Base-by-base conservation (phyloP, 306 rosid genomes). In the Psophocarpus tetragonolobus region DNA sequence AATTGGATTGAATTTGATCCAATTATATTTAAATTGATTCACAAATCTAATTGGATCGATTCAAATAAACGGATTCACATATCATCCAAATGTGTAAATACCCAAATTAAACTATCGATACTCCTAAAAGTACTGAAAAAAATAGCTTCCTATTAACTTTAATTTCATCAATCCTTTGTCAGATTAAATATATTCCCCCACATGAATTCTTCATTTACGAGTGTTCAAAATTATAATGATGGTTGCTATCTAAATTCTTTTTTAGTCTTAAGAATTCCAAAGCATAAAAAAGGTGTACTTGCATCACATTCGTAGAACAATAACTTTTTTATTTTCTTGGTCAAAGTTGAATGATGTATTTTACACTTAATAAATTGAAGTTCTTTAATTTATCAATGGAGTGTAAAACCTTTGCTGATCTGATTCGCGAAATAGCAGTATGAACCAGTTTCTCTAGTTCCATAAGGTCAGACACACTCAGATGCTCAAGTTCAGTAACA, bases 361-460 rank as follows among this genome's bases (percentile, higher is more conserved):
- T 73, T 73, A 54, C 9, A 54, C 53, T 54, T 21, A 41, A 4
- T 41, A 27, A 26, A 60, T 74, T 17, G 3, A 74, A 74, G 60
- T 60, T 58, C 70, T 41, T 58, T 60, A 29, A 5, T 12, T 8
- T 20, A 57, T 27, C 24, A 24, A 42, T 56, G n/a, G 39, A 41
- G 42, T 24, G 47, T 15, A 74, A 26, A 26, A 74, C 79, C 79
- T 74, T 74, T 42, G 70, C 32, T 58, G 79, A 41, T 74, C 29
- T 42, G 58, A 74, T 60, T 42, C 24, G 44, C 2, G 79, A 41
- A 58, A 74, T 60, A 17, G 61, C 47, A 42, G 47, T 36, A 44
- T 44, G 71, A 42, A 44, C 18, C 30, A 60, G 21, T 30, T 42
- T 44, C 71, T 74, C 79, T 12, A 74, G 79, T 74, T 74, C 60